Conservation (phyloP, 805 yeast species). For the Tetrapisispora phaffii region DNA sequence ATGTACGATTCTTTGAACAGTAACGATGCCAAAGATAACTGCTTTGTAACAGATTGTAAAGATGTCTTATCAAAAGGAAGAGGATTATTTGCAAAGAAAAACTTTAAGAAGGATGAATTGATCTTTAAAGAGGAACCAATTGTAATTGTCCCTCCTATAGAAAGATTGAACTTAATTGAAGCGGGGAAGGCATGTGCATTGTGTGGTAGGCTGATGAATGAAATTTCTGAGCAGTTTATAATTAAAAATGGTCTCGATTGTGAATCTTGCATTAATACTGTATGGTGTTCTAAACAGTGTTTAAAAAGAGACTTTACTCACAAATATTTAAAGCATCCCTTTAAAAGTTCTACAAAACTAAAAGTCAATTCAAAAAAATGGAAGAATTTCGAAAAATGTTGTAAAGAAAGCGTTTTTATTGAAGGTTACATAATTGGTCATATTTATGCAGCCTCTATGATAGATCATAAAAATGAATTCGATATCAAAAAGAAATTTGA, state of each 20-base stretch:
- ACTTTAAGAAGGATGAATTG: slow-evolving; percentile 39
- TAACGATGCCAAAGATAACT: neutral
- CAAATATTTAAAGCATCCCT: slow-evolving; percentile 38
- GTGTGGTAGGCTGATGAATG: slow-evolving; percentile 49
- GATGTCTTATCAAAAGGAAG: slow-evolving; percentile 10
- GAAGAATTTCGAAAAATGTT: slow-evolving; percentile 47
- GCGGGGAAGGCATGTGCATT: slow-evolving; percentile 60
- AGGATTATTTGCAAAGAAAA: slow-evolving; percentile 39
- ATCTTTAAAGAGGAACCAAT: slow-evolving; percentile 59
- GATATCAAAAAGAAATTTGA: slow-evolving; percentile 35
- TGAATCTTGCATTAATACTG: slow-evolving; percentile 43
- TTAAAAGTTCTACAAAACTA: slow-evolving; percentile 25
- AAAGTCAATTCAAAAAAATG: slow-evolving; percentile 40
- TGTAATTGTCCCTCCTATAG: slow-evolving; percentile 56
- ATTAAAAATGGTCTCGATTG: slow-evolving; percentile 50
- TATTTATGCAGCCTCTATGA: slow-evolving; percentile 37
- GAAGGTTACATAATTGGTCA: slow-evolving; percentile 58
- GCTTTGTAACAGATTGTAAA: neutral
- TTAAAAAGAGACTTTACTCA: slow-evolving; percentile 47
- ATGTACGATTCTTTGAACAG: neutral
- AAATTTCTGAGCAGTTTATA: slow-evolving; percentile 23
- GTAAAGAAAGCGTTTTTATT: slow-evolving; percentile 55
- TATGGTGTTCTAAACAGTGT: slow-evolving; percentile 65
- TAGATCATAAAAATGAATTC: slow-evolving; percentile 7
- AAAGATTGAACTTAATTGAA: slow-evolving; percentile 47